Evolutionary conservation across 495 filamentous ascomycete species (phyloP), one percentile per base, ranked within the genome.

Genomic region (Opeltia flavorubescens): DNA sequence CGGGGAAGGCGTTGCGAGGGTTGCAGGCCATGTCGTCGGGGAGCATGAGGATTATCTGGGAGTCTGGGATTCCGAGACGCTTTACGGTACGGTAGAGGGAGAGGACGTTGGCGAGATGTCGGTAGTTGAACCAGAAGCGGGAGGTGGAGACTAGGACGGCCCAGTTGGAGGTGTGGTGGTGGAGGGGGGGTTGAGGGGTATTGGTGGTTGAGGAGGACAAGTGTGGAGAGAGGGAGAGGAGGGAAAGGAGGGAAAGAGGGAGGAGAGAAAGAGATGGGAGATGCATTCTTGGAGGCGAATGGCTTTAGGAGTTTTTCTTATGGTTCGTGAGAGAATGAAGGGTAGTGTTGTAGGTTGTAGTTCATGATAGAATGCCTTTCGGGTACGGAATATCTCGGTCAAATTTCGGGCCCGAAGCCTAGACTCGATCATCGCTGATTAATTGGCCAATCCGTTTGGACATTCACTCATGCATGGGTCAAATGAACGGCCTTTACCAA

Each of bases 1-100:
- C 91, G 0, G 91, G 86, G 62, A 98, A 98, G 36, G 86, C 86
- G 58, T 98, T 98, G 54, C 91, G 87, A 9, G 91, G 93, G 66
- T 98, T 98, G 71, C 91, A 98, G 34, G 91, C 91, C 83, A 98
- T 95, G 67, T 98, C 91, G 66, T 98, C 91, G 21, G 93, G 91
- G 11, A 98, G 80, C 91, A 98, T 96, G 48, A 98, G 80, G 62
- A 98, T 95, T 64, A 98, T 98, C 59, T 98, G 93, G 17, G 87
- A 95, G 64, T 98, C 91, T 39, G 91, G 91, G 54, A 98, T 98
- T 42, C 91, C 91, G 33, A 98, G 80, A 17, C 91, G 84, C 68
- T 98, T 98, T 46, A 98, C 91, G 54, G 93, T 96, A 55, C 91
- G 86, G 70, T 98, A 98, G 43, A 98, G 77, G 43, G 91, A 95